Percentiles rank a stretch among this genome's conserved stretches.
phyloP scores from a whole-genome alignment of 768 basidiomycete genomes.

The Strobilomyces echinocephalus region DNA sequence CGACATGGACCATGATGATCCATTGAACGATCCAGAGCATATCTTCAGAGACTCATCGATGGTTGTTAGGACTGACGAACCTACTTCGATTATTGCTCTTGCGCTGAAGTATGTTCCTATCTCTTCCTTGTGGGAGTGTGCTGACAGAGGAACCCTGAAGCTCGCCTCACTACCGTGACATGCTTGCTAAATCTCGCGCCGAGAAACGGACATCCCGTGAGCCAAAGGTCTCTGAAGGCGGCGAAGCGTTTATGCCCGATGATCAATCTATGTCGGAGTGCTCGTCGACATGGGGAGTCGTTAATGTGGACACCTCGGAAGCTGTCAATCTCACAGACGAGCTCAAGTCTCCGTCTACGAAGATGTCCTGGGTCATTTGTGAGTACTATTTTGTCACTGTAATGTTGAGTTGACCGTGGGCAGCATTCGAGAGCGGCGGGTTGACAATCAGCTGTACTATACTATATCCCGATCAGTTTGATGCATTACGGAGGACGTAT shows the following conservation, averaged over 20 bases:
- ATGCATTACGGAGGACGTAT: slow-evolving; percentile 85
- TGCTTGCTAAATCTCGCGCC: slow-evolving; percentile 70
- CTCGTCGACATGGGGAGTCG: slow-evolving; percentile 88
- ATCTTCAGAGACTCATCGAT: slow-evolving; percentile 93
- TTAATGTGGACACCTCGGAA: slow-evolving; percentile 72
- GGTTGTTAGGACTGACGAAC: slow-evolving; percentile 94
- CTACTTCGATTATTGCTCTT: slow-evolving; percentile 95
- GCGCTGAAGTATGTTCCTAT: slow-evolving; percentile 66
- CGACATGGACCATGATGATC: slow-evolving; percentile 60
- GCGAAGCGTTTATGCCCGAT: slow-evolving; percentile 91
- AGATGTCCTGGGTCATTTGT: slow-evolving; percentile 80
- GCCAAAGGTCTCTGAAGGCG: slow-evolving; percentile 53
- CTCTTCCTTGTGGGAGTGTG: background rate
- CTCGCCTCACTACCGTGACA: slow-evolving; percentile 77
- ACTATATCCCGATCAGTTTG: slow-evolving; percentile 95
- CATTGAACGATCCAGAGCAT: slow-evolving; percentile 78
- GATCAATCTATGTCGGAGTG: slow-evolving; percentile 78
- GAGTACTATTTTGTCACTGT: slow-evolving; percentile 26
- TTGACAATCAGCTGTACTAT: slow-evolving; percentile 91
- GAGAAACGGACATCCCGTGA: slow-evolving; percentile 67
- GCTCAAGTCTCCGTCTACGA: slow-evolving; percentile 68
- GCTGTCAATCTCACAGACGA: slow-evolving; percentile 71
- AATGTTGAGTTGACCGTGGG: slow-evolving; percentile 2
- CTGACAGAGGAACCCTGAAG: slow-evolving; percentile 33
- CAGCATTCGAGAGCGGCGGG: slow-evolving; percentile 88